These are phyloP conservation scores for Xylaria intraflava DNA, from an alignment of 495 filamentous ascomycete genomes.

Conservation along the genomic window DNA sequence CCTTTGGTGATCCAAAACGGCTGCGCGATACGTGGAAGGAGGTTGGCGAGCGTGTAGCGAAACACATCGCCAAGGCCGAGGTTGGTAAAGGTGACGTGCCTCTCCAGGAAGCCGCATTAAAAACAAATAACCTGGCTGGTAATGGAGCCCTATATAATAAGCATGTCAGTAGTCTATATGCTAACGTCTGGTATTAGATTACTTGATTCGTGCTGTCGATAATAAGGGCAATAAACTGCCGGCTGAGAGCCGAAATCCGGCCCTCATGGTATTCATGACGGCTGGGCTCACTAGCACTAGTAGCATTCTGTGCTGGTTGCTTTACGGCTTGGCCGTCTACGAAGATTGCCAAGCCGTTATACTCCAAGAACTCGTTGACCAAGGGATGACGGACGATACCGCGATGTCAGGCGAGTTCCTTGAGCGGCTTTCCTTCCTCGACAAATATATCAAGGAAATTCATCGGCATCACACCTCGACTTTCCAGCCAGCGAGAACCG, in stretches of 20 bases:
- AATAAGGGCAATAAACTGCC: not conserved
- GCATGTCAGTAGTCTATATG: no score
- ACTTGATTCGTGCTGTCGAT: not conserved
- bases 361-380: conserved; percentile 40
- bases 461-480: conserved; percentile 43
- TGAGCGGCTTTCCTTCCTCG: conserved; percentile 32
- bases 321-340: conserved; percentile 38
- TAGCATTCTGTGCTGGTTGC: conserved; percentile 42
- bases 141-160: no score
- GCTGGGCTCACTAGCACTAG: conserved; percentile 45
- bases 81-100: not conserved
- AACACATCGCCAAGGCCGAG: not conserved
- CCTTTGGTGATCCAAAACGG: conserved; percentile 33
- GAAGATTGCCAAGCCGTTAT: conserved; percentile 39
- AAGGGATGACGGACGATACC: conserved; percentile 10
- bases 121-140: not conserved
- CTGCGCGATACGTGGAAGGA: conserved; percentile 20
- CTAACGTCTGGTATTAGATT: no score
- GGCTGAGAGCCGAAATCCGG: not conserved
- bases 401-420: conserved; percentile 28
- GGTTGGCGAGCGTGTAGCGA: not conserved
- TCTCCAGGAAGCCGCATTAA: not conserved
- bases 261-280: conserved; percentile 23
- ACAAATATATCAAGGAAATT: conserved; percentile 37
- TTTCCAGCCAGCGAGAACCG: conserved; percentile 42